Evolutionary conservation across 345 rosid genomes (phyloP).

Genomic region (Lepidium aucheri): DNA sequence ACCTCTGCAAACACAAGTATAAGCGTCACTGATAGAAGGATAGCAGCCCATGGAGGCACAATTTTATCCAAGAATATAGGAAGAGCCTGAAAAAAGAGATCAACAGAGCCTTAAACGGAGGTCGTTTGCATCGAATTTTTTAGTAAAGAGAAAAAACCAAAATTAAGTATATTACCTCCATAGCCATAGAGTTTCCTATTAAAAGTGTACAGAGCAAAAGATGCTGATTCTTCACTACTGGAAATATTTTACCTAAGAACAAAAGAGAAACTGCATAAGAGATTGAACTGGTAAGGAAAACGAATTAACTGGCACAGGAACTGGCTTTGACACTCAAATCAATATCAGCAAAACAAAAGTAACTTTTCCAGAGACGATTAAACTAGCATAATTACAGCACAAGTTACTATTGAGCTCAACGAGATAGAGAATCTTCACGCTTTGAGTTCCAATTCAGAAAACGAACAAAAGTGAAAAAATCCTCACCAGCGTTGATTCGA

Average conservation of each 20-base stretch:
- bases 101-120: not conserved
- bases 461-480: not conserved
- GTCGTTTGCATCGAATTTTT: not conserved
- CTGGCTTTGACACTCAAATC: not conserved
- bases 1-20: conserved; percentile 91
- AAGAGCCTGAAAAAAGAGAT: conserved; percentile 37
- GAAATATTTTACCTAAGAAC: conserved; percentile 72
- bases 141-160: not conserved
- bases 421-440: not conserved
- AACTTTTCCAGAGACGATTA: not conserved
- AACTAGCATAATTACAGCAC: too few relatives aligned
- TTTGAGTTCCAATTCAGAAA: not conserved
- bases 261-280: too few relatives aligned
- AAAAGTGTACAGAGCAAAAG: conserved; percentile 85
- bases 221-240: conserved; percentile 93
- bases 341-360: not conserved
- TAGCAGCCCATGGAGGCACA: conserved; percentile 77
- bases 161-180: conserved; percentile 53
- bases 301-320: not conserved
- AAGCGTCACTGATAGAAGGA: conserved; percentile 73
- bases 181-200: conserved; percentile 85
- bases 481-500: conserved; percentile 65
- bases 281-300: not conserved
- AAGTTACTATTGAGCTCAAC: not conserved
- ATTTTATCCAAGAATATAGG: conserved; percentile 86